These are phyloP conservation scores for Wickerhamiella allomyrinae DNA, from an alignment of 805 yeast species.

Conservation along the genomic window DNA sequence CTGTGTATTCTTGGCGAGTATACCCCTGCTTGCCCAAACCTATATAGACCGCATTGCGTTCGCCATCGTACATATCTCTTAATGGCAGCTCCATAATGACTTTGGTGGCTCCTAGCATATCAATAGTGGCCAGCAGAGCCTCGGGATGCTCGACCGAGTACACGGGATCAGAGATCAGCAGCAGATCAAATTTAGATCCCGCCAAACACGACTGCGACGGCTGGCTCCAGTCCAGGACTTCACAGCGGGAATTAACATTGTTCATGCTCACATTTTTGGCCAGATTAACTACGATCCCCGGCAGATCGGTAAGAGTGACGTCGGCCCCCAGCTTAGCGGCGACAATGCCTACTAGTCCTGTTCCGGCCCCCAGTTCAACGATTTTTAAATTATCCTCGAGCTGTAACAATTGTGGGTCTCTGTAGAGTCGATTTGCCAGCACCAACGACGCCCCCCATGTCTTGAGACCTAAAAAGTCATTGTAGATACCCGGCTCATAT, in stretches of 20 bases:
- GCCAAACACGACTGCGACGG: slow-evolving; percentile 29
- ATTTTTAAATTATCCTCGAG: slow-evolving; percentile 18
- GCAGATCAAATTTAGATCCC: slow-evolving; percentile 34
- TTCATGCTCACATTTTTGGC: slow-evolving; percentile 45
- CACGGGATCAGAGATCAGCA: slow-evolving; percentile 76
- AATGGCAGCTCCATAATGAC: slow-evolving; percentile 65
- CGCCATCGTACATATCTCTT: slow-evolving; percentile 49
- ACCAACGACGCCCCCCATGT: slow-evolving; percentile 92
- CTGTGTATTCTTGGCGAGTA: slow-evolving; percentile 25
- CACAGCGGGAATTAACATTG: slow-evolving; percentile 14
- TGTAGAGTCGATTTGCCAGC: slow-evolving; percentile 38
- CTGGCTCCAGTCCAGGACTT: slow-evolving; percentile 63
- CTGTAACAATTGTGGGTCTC: slow-evolving; percentile 15
- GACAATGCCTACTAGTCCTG: slow-evolving; percentile 78
- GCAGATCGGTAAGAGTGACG: slow-evolving; percentile 58
- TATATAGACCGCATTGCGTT: slow-evolving; percentile 46
- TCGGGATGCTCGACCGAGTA: slow-evolving; percentile 72
- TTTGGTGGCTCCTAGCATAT: slow-evolving; percentile 29
- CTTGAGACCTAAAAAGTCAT: slow-evolving; percentile 77
- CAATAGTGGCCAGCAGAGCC: slow-evolving; percentile 51
- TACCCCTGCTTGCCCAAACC: slow-evolving; percentile 29
- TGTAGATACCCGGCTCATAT: slow-evolving; percentile 73
- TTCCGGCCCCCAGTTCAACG: slow-evolving; percentile 83
- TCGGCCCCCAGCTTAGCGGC: slow-evolving; percentile 38
- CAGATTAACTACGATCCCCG: slow-evolving; percentile 61